Conservation (phyloP, 2,329 filamentous ascomycete genomes). For the Stromatinia cepivora region DNA sequence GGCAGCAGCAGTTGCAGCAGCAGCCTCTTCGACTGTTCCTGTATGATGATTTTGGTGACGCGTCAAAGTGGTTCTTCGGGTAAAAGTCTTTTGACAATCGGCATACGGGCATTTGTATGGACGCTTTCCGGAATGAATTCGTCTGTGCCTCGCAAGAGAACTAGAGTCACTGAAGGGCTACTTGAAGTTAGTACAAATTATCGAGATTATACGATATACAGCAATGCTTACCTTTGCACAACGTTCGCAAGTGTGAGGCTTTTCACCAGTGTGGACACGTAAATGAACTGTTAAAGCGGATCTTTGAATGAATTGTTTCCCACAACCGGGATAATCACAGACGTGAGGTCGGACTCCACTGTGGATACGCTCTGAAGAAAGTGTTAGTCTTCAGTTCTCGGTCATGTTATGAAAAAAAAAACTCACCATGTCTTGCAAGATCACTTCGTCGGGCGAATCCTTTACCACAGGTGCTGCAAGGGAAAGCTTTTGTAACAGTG, state of each 20-base stretch:
- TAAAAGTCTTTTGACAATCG: slow-evolving; percentile 98
- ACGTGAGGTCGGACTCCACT: slow-evolving; percentile 87
- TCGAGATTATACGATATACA: slow-evolving; percentile 23
- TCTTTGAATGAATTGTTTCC: slow-evolving; percentile 96
- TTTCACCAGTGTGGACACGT: slow-evolving; percentile 95
- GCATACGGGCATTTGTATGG: slow-evolving; percentile 98
- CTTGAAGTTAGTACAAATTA: slow-evolving; percentile 34
- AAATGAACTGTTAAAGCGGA: slow-evolving; percentile 94
- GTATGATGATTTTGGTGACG: slow-evolving; percentile 95
- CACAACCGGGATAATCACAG: slow-evolving; percentile 84
- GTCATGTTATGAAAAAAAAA: not conserved
- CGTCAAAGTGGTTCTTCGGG: slow-evolving; percentile 88
- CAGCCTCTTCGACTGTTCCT: slow-evolving; percentile 91
- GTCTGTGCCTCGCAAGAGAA: slow-evolving; percentile 86
- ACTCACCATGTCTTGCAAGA: slow-evolving; percentile 87
- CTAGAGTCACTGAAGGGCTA: slow-evolving; percentile 96
- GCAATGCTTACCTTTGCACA: slow-evolving; percentile 76
- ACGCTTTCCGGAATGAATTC: slow-evolving; percentile 92
- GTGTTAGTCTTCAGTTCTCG: slow-evolving; percentile 19
- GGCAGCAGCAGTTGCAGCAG: slow-evolving; percentile 82
- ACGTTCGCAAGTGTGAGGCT: slow-evolving; percentile 95
- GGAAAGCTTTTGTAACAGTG: slow-evolving; percentile 66
- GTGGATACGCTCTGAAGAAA: slow-evolving; percentile 80
- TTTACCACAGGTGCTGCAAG: slow-evolving; percentile 87
- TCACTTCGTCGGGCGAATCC: slow-evolving; percentile 92